Percentiles rank a stretch among this genome's conserved stretches.
These are phyloP conservation scores for Fusarium sp. DNA, from an alignment of 2,329 filamentous ascomycete genomes.

Conservation along the genomic window DNA sequence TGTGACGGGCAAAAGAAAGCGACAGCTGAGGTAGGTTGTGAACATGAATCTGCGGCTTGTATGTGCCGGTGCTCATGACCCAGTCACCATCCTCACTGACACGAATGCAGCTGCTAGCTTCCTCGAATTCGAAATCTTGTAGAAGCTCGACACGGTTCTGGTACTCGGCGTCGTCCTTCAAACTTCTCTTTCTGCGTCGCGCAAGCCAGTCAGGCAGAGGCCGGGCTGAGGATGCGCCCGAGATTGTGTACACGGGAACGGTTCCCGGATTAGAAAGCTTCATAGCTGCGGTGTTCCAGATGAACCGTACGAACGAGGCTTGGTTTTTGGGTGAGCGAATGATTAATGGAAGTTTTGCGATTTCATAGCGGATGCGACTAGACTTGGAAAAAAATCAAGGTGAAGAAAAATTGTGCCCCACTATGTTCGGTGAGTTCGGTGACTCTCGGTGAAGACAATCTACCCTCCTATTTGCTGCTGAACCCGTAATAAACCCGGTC, in stretches of 20 bases:
- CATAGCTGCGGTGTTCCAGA: constrained; percentile 62
- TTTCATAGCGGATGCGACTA: constrained; percentile 25
- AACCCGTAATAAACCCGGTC: constrained; percentile 24
- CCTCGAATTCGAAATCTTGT: constrained; percentile 98
- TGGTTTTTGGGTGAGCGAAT: constrained; percentile 18
- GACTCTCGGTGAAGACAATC: constrained; percentile 38
- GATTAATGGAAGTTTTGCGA: constrained; percentile 38
- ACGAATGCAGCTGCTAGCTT: constrained; percentile 90
- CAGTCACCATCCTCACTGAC: constrained; percentile 96
- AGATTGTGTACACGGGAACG: constrained; percentile 94
- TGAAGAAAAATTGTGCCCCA: constrained; percentile 47
- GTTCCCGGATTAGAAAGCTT: constrained; percentile 85
- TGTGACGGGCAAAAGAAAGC: constrained; percentile 93
- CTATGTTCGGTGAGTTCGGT: constrained; percentile 41
- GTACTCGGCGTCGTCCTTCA: constrained; percentile 94
- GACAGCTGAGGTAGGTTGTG: constrained; percentile 94
- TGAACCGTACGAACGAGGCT: constrained; percentile 31
- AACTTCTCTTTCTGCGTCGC: constrained; percentile 85
- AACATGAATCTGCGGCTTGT: constrained; percentile 81
- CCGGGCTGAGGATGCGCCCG: constrained; percentile 87
- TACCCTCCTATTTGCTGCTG: constrained; percentile 19
- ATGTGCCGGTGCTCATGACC: constrained; percentile 92
- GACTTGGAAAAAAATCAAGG: constrained; percentile 50
- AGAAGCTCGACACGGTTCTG: constrained; percentile 93
- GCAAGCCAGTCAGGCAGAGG: constrained; percentile 96